A percentile compares a stretch with the other conserved stretches of the same genome.
These are phyloP conservation scores for Heimioporus sp. DNA, from an alignment of 768 basidiomycete species.

Conservation along the genomic window DNA sequence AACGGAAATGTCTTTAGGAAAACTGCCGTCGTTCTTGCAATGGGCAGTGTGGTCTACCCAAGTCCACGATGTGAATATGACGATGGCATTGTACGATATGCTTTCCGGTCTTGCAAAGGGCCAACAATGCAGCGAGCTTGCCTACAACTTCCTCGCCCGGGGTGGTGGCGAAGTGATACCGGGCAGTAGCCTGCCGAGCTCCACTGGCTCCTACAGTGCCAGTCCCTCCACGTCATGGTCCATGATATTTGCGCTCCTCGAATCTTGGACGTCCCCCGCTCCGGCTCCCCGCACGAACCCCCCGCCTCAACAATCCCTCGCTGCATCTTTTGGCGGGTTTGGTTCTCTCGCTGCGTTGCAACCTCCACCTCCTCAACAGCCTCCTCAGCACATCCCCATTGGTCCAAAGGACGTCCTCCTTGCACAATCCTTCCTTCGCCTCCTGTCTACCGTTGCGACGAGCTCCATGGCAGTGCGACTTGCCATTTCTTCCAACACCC, in stretches of 20 bases:
- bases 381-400: constrained; percentile 43
- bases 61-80: constrained; percentile 66
- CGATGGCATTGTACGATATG: constrained; percentile 87
- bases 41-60: constrained; percentile 91
- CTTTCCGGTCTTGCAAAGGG: constrained; percentile 80
- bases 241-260: constrained; percentile 69
- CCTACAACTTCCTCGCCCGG: constrained; percentile 84
- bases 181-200: constrained; percentile 48
- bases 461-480: constrained; percentile 77
- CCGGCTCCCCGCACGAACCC: constrained; percentile 44
- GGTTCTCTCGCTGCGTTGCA: constrained; percentile 27
- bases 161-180: constrained; percentile 70
- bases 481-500: constrained; percentile 70
- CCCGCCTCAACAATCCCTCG: constrained; percentile 42
- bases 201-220: constrained; percentile 36
- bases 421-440: constrained; percentile 76
- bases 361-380: constrained; percentile 37
- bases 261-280: constrained; percentile 66
- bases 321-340: constrained; percentile 29
- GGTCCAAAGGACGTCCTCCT: constrained; percentile 73
- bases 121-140: constrained; percentile 79
- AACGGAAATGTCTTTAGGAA: constrained; percentile 58
- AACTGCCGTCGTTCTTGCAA: constrained; percentile 75
- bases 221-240: constrained; percentile 74
- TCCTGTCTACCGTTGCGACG: constrained; percentile 72